phyloP scores from a whole-genome alignment of 768 basidiomycete species.

The Galerina marginata region DNA sequence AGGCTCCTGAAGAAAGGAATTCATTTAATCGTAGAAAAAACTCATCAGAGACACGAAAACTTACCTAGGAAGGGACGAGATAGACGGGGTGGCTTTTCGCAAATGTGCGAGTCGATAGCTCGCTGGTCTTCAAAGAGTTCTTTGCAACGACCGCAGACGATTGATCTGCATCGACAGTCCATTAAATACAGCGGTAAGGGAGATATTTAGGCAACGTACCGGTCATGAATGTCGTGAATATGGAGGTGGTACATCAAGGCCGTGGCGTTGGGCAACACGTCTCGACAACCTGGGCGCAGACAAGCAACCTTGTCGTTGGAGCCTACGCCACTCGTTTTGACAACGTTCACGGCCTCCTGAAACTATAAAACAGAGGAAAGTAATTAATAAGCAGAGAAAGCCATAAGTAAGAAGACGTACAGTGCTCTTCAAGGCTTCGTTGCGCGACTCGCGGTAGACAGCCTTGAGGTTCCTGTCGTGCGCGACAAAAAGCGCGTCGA shows the following conservation, averaged over 20 bases:
- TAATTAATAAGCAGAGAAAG: neutral
- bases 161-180: slow-evolving; percentile 16
- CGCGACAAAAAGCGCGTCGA: slow-evolving; percentile 4
- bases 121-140: slow-evolving; percentile 23
- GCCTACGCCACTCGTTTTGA: neutral
- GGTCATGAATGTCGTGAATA: slow-evolving; percentile 58
- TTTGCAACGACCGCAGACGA: slow-evolving; percentile 30
- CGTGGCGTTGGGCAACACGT: slow-evolving; percentile 46
- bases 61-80: slow-evolving; percentile 16
- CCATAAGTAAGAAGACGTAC: slow-evolving; percentile 34
- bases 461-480: slow-evolving; percentile 31
- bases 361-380: slow-evolving; percentile 26
- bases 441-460: slow-evolving; percentile 40
- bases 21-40: neutral
- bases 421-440: slow-evolving; percentile 40
- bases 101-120: slow-evolving; percentile 27
- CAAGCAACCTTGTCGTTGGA: slow-evolving; percentile 43
- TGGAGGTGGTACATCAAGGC: slow-evolving; percentile 59
- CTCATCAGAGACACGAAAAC: neutral
- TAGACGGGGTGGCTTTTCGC: slow-evolving; percentile 11
- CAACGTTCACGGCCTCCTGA: slow-evolving; percentile 40
- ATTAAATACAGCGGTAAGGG: slow-evolving; percentile 2
- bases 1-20: slow-evolving; percentile 13
- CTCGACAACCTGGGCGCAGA: slow-evolving; percentile 49
- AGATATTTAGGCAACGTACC: slow-evolving; percentile 31